Conservation (phyloP, 176 grass and related monocot species). For the Elaeis guineensis region DNA sequence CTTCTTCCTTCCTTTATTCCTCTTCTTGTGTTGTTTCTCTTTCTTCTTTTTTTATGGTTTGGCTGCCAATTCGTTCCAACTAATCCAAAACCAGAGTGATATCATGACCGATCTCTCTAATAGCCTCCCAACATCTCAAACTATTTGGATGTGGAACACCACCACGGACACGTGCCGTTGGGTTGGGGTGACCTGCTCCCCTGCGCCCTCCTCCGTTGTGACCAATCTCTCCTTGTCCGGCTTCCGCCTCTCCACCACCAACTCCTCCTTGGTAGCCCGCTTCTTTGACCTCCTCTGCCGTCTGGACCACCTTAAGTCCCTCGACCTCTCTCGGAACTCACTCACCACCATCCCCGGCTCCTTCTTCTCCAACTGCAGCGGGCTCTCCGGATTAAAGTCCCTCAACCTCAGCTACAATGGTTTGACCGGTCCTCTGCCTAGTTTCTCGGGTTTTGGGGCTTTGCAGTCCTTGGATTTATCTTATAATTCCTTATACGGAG, state of each 20-base stretch:
- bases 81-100: too few species aligned
- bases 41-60: too few species aligned
- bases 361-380: constrained; percentile 31
- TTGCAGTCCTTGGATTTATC: constrained; percentile 60
- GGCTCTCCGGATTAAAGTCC: constrained; percentile 1
- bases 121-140: too few species aligned
- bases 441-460: constrained; percentile 24
- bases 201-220: constrained; percentile 11
- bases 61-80: too few species aligned
- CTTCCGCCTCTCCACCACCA: constrained; percentile 5
- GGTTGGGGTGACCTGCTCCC: constrained; percentile 21
- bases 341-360: constrained; percentile 16
- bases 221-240: constrained; percentile 18
- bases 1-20: too few species aligned
- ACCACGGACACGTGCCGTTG: constrained; percentile 11
- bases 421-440: neutral
- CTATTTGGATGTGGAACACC: constrained; percentile 6
- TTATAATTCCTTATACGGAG: constrained; percentile 12
- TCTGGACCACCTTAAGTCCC: constrained; percentile 26
- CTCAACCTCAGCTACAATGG: constrained; percentile 47
- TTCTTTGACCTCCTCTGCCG: constrained; percentile 35
- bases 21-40: too few species aligned
- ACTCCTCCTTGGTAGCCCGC: constrained; percentile 1
- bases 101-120: too few species aligned
- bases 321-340: constrained; percentile 40